These are phyloP conservation scores for Halteria grandinella DNA, from an alignment of 73 alveolate genomes.

Conservation along the genomic window DNA sequence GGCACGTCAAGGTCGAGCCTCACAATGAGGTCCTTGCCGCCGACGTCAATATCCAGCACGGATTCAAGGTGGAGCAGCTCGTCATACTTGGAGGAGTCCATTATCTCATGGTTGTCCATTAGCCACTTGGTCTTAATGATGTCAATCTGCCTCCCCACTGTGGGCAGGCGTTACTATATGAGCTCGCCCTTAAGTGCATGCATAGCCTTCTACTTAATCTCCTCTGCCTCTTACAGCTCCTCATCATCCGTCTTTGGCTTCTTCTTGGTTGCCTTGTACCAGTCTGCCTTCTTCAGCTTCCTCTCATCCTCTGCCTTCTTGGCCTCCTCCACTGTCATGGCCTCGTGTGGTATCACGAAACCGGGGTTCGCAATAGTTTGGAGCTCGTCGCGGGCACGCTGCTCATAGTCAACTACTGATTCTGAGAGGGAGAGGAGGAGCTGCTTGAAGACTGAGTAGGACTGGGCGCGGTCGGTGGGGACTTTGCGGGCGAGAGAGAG, in stretches of 20 bases:
- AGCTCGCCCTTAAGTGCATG: conserved; percentile 37
- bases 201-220: conserved; percentile 44
- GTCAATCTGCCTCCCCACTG: conserved; percentile 45
- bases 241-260: conserved; percentile 87
- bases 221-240: conserved; percentile 70
- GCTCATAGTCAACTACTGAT: conserved; percentile 62
- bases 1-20: conserved; percentile 83
- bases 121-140: conserved; percentile 28
- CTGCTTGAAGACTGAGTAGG: conserved; percentile 61
- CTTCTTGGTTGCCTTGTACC: conserved; percentile 83
- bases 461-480: conserved; percentile 67
- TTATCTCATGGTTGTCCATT: conserved; percentile 45
- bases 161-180: conserved; percentile 17
- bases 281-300: conserved; percentile 75
- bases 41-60: conserved; percentile 67
- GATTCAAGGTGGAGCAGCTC: conserved; percentile 56
- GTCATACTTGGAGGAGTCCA: conserved; percentile 58
- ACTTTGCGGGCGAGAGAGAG: conserved; percentile 61
- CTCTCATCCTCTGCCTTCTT: conserved; percentile 71
- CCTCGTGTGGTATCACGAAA: conserved; percentile 71
- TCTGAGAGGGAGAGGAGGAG: conserved; percentile 54
- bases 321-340: conserved; percentile 70
- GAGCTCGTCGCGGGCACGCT: conserved; percentile 69
- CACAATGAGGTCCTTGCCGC: conserved; percentile 72
- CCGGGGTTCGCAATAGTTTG: conserved; percentile 72